A percentile compares a stretch with the other conserved stretches of the same genome.
phyloP scores from a whole-genome alignment of 106 monocot genomes.

The Platanthera guangdongensis region DNA sequence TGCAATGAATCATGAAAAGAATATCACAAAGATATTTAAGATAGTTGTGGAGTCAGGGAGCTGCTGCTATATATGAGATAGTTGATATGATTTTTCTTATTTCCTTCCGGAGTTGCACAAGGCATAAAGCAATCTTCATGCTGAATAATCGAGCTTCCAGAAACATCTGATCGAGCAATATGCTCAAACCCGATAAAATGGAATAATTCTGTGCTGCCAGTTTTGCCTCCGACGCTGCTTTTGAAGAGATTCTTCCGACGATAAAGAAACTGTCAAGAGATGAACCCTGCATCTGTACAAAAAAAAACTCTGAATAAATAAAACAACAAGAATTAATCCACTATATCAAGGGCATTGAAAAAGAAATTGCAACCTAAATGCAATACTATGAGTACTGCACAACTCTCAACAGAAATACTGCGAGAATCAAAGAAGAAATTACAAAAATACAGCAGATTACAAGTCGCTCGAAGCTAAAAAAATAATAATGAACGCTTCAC shows the following conservation, averaged over 20 bases:
- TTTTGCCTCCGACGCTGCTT: constrained; percentile 60
- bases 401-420: too few relatives aligned
- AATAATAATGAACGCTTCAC: too few relatives aligned
- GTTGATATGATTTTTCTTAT: too few relatives aligned
- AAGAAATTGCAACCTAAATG: not conserved
- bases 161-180: constrained; percentile 43
- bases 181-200: constrained; percentile 19
- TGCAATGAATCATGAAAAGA: too few relatives aligned
- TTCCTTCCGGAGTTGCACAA: constrained; percentile 42
- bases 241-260: constrained; percentile 61
- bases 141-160: constrained; percentile 52
- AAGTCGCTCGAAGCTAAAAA: too few relatives aligned
- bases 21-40: too few relatives aligned
- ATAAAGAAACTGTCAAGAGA: constrained; percentile 68
- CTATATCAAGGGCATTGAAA: not conserved
- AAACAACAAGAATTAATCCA: not conserved
- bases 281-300: constrained; percentile 50
- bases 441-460: too few relatives aligned
- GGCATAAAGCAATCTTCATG: constrained; percentile 50
- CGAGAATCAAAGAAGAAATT: too few relatives aligned
- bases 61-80: too few relatives aligned
- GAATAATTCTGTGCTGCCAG: constrained; percentile 14
- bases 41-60: too few relatives aligned
- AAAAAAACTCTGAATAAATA: not conserved
- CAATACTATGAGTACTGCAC: too few relatives aligned